Evolutionary conservation across 2,329 filamentous ascomycete species (phyloP).

Genomic region (Cercospora sp.): DNA sequence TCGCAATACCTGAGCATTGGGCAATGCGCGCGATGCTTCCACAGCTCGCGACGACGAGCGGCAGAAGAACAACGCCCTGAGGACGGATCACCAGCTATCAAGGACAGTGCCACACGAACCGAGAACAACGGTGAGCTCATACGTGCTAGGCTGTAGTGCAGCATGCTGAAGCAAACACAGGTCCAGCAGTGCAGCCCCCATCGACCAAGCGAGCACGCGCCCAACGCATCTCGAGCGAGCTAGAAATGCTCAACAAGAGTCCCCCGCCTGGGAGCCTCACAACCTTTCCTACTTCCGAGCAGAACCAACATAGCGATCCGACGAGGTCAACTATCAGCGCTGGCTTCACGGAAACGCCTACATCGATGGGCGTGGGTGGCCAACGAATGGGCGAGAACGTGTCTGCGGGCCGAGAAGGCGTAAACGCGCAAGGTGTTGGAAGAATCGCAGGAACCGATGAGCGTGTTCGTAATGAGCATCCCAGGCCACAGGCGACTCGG

Average conservation of each 20-base stretch:
- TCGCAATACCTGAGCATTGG: slow-evolving; percentile 21
- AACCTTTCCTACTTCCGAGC: slow-evolving; percentile 14
- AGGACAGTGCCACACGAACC: slow-evolving; percentile 8
- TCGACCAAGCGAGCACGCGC: slow-evolving; percentile 23
- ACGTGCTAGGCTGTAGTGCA: neutral
- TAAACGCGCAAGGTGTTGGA: slow-evolving; percentile 28
- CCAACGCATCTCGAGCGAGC: slow-evolving; percentile 31
- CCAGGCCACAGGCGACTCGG: slow-evolving; percentile 16
- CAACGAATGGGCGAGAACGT: slow-evolving; percentile 32
- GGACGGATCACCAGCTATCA: slow-evolving; percentile 19
- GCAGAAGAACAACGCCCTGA: slow-evolving; percentile 13
- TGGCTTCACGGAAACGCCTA: slow-evolving; percentile 25
- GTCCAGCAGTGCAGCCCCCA: slow-evolving; percentile 11
- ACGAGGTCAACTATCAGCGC: slow-evolving; percentile 17
- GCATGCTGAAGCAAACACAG: slow-evolving; percentile 5
- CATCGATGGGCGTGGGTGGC: slow-evolving; percentile 13
- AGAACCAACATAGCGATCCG: slow-evolving; percentile 21
- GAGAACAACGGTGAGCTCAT: slow-evolving; percentile 5
- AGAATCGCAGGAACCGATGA: slow-evolving; percentile 13
- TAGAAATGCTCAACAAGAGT: slow-evolving; percentile 30
- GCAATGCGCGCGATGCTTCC: slow-evolving; percentile 30
- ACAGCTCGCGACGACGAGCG: slow-evolving; percentile 21
- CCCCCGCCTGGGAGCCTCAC: slow-evolving; percentile 26
- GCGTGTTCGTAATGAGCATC: slow-evolving; percentile 18
- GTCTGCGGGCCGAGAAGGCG: slow-evolving; percentile 29